Base-by-base conservation (phyloP, 169 alveolate genomes). In the Cryptosporidium sp. region DNA sequence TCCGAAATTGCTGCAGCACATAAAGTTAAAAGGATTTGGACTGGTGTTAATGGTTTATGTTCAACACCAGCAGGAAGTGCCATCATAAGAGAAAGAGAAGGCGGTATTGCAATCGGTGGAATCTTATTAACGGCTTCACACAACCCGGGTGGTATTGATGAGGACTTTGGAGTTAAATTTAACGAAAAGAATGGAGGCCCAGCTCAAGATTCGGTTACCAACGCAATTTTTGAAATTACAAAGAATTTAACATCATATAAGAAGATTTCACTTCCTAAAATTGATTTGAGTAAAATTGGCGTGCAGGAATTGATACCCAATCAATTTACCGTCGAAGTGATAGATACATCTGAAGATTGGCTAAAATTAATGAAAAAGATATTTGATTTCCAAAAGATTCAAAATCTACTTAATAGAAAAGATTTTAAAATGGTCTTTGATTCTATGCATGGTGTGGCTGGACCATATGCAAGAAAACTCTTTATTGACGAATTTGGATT, bases 61-160 rank as follows among this genome's bases (percentile, higher is more conserved):
- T 95, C 98, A 12, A 97, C 99, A 18, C 99, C 99, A 18, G 98
- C 98, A 31, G 97, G 95, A 26, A 94, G 97, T 84, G 96, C 96
- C 35, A 92, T 96, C 29, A 95, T 97, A 52, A 94, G 99, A 71
- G 93, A 93, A 48, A 92, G 95, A 3, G 94, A 93, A 56, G 94
- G 94, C 2, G 96, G 96, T 42, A 85, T 86, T 61, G 94, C 97
- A 60, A 93, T 94, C 60, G 99, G 98, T n/a, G 99, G 97, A 4
- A 93, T 97, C 39, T 87, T 97, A 48, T 91, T 97, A 18, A 96
- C 99, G 29, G 99, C 99, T 21, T 94, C 97, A 45, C 99, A 97
- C 87, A 97, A 97, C 87, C 99, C 99, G 31, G 99, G 98, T 33
- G 99, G 99, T 10, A 94, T 95, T 56, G 94, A 96, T 56, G 96